Base-by-base conservation (phyloP, 2,329 filamentous ascomycete genomes). In the Bretziella fagacearum region DNA sequence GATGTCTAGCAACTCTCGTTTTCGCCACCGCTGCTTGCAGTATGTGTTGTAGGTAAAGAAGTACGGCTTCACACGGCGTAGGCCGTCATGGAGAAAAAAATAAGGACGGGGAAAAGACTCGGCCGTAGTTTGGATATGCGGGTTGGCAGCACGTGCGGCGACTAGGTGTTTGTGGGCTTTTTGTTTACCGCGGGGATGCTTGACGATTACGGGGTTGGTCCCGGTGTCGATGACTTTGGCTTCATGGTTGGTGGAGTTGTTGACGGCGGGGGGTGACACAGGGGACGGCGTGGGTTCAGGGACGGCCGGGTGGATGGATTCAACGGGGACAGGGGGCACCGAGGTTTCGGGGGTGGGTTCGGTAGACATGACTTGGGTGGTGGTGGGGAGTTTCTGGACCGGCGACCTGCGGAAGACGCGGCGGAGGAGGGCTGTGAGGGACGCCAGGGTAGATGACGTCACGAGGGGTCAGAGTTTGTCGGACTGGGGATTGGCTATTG, bases 11-110 rank as follows among this genome's bases (percentile, higher is more conserved):
- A 98, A 66, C 51, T 74, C 71, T 30, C 84, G 72, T 26, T 80
- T 84, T 47, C 89, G 74, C 91, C 91, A 98, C 61, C 91, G 73
- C 64, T 94, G 74, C 64, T 96, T 98, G 68, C 84, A 91, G 65
- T 77, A 85, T 0, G 89, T 95, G 59, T 94, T 93, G 68, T 95
- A 95, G 2, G 87, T 95, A 61, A 73, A 95, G 60, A 91, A 77
- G 59, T 98, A 96, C 3, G 89, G 89, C 36, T 71, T 71, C 26
- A 95, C 81, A 53, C 85, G 79, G 44, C 87, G 79, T 52, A 98
- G 66, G 6, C 84, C 86, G 55, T 81, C 79, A 55, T 94, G 81
- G 52, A 94, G 69, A 56, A 80, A 81, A 56, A 81, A 81, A 63
- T 95, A 96, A 1, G 85, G 86, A 48, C 66, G 64, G 6, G 72